Evolutionary conservation across 768 basidiomycete species (phyloP).

Genomic region (Scleroderma bovista): DNA sequence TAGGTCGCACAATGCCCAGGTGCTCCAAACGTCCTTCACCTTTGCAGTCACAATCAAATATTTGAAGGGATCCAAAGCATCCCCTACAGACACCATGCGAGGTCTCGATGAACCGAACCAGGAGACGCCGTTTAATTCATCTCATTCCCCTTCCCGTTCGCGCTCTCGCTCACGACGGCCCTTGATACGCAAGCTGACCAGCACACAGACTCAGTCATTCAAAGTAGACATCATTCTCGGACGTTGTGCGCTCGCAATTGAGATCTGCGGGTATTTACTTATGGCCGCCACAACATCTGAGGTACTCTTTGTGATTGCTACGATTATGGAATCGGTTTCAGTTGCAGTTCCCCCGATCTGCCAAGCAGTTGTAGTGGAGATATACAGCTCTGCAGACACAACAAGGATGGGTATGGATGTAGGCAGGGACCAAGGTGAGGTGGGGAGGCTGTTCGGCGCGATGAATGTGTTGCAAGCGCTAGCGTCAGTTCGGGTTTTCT

Average conservation of each 20-base stretch:
- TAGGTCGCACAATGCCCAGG: conserved; percentile 29
- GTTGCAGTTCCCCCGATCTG: conserved; percentile 59
- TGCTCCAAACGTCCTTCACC: not conserved
- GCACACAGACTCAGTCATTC: conserved; percentile 31
- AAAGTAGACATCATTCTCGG: conserved; percentile 68
- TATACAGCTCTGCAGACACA: conserved; percentile 34
- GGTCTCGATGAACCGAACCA: conserved; percentile 15
- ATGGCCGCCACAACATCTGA: conserved; percentile 46
- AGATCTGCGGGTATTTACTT: conserved; percentile 44
- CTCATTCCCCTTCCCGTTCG: conserved; percentile 6
- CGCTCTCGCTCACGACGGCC: conserved; percentile 1
- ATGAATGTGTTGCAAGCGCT: conserved; percentile 70
- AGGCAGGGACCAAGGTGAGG: conserved; percentile 42
- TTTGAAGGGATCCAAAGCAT: conserved; percentile 39
- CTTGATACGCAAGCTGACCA: conserved; percentile 2
- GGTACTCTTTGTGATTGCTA: conserved; percentile 45
- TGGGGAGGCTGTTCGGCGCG: conserved; percentile 76
- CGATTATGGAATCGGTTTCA: conserved; percentile 51
- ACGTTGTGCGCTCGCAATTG: conserved; percentile 54
- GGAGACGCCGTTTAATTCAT: not conserved
- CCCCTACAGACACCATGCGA: conserved; percentile 12
- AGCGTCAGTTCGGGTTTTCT: conserved; percentile 35
- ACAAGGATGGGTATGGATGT: conserved; percentile 33
- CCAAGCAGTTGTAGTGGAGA: conserved; percentile 66
- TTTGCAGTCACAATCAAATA: conserved; percentile 48